phyloP scores from a whole-genome alignment of 2,329 filamentous ascomycete species.

The Xylaria sp. region DNA sequence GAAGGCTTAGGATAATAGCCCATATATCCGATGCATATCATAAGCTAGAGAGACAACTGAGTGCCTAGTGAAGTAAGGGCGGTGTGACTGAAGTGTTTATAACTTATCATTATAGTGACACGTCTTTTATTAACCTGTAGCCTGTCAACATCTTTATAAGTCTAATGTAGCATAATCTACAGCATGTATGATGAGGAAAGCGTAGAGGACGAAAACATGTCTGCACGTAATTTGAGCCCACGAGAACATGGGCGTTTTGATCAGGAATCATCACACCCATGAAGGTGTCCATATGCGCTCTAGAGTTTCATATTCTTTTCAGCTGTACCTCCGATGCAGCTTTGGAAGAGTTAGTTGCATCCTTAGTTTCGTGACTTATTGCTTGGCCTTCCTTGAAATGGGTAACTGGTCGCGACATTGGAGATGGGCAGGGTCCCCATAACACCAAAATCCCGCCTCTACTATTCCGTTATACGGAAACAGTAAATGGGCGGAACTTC shows the following conservation, averaged over 20 bases:
- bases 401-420: not conserved
- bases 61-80: not conserved
- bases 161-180: not conserved
- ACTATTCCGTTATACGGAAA: not conserved
- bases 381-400: not conserved
- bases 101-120: not conserved
- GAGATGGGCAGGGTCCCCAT: not conserved
- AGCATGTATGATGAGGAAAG: not conserved
- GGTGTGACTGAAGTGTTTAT: not conserved
- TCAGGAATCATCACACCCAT: not conserved
- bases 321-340: not conserved
- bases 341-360: not conserved
- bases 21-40: too few species aligned
- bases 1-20: too few species aligned
- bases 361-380: not conserved
- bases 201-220: not conserved
- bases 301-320: not conserved
- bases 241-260: not conserved
- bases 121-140: not conserved
- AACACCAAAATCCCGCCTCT: not conserved
- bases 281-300: not conserved
- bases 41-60: too few species aligned
- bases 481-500: not conserved
- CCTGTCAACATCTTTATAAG: not conserved
- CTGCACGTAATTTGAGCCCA: not conserved